Evolutionary conservation across 2,329 filamentous ascomycete species (phyloP).

Genomic region (Venturia aucupariae): DNA sequence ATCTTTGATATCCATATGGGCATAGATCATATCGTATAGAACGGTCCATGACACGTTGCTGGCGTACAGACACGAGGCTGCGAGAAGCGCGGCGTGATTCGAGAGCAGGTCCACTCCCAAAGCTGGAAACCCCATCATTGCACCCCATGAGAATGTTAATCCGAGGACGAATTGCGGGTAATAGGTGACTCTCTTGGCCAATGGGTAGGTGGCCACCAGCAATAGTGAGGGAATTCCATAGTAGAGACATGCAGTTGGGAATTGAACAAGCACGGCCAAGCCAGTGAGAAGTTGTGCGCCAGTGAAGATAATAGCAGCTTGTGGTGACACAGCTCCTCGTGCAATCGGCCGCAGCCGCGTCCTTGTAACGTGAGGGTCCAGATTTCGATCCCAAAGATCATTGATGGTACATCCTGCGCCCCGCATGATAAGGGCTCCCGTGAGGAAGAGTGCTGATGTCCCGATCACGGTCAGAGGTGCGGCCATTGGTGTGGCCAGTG

Average conservation of each 20-base stretch:
- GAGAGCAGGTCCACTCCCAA: slow-evolving; percentile 66
- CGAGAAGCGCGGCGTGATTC: slow-evolving; percentile 51
- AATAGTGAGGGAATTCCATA: slow-evolving; percentile 69
- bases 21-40: slow-evolving; percentile 88
- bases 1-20: slow-evolving; percentile 83
- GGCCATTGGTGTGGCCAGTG: slow-evolving; percentile 53
- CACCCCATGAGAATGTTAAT: slow-evolving; percentile 80
- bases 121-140: slow-evolving; percentile 79
- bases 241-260: slow-evolving; percentile 61
- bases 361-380: slow-evolving; percentile 70
- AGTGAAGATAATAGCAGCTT: slow-evolving; percentile 64
- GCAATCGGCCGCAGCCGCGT: slow-evolving; percentile 75
- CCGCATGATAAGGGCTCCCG: slow-evolving; percentile 74
- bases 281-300: slow-evolving; percentile 65
- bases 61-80: slow-evolving; percentile 61
- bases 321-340: slow-evolving; percentile 63
- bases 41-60: slow-evolving; percentile 82
- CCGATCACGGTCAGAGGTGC: slow-evolving; percentile 52
- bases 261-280: slow-evolving; percentile 64
- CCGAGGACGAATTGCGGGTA: slow-evolving; percentile 81
- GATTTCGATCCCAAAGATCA: slow-evolving; percentile 80
- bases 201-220: slow-evolving; percentile 66
- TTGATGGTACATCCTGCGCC: slow-evolving; percentile 84
- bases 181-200: slow-evolving; percentile 78
- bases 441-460: slow-evolving; percentile 60